These are phyloP conservation scores for Aquilaria agallochum DNA, from an alignment of 441 rosid species.

Conservation along the genomic window DNA sequence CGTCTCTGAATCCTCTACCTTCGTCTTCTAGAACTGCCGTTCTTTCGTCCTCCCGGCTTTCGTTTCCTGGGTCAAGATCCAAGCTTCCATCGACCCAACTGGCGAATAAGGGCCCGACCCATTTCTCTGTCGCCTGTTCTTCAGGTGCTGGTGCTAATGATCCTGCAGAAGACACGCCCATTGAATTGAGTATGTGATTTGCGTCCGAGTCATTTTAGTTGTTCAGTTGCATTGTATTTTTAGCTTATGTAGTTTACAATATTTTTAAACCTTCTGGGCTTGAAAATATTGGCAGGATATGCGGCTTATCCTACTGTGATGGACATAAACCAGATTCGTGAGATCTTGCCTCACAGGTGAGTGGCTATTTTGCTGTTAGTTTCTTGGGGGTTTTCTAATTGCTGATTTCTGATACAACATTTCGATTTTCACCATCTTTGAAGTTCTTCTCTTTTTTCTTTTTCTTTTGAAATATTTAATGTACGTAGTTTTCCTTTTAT, in stretches of 20 bases:
- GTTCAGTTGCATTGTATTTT: too few species aligned
- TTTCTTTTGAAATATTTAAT: neutral
- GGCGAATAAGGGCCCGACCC: conserved; percentile 10
- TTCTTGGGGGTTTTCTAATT: neutral
- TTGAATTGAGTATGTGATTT: conserved; percentile 47
- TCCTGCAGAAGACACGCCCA: conserved; percentile 42
- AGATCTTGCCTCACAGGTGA: conserved; percentile 83
- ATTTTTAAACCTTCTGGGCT: neutral
- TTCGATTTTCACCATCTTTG: neutral
- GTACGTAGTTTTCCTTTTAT: too few species aligned
- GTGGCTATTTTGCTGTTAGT: neutral
- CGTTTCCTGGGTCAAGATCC: conserved; percentile 24
- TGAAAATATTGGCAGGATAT: conserved; percentile 34
- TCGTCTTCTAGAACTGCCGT: neutral
- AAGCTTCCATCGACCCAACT: conserved; percentile 19
- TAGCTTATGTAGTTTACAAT: neutral
- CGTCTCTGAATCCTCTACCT: conserved; percentile 13
- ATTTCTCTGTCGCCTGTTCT: conserved; percentile 34
- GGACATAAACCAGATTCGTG: conserved; percentile 84
- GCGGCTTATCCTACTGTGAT: conserved; percentile 75
- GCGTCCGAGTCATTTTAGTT: neutral
- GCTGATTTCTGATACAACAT: neutral
- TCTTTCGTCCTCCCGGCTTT: conserved; percentile 15
- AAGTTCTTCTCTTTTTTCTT: neutral
- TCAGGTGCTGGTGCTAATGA: conserved; percentile 32